Percentiles rank a stretch among this genome's conserved stretches.
Conservation (phyloP, 2,329 filamentous ascomycete species). For the Fusarium luffae region DNA sequence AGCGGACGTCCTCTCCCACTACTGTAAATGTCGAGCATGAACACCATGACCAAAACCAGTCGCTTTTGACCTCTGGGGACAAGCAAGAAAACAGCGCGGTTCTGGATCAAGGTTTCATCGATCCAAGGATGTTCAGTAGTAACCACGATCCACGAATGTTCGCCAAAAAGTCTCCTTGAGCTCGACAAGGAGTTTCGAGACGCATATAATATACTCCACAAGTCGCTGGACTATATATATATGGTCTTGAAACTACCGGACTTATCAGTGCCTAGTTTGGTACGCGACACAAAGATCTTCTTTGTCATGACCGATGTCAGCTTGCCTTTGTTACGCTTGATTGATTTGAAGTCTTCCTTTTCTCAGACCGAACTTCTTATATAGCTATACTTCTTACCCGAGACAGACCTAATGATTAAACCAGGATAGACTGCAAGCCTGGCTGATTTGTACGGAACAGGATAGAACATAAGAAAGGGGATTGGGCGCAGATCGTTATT, state of each 20-base stretch:
- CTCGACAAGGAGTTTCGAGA: not conserved
- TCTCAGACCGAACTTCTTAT: too few species aligned
- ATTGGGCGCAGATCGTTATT: constrained; percentile 10
- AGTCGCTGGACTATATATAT: too few species aligned
- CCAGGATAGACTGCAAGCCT: not conserved
- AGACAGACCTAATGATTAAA: not conserved
- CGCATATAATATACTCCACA: too few species aligned
- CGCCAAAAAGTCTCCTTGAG: not conserved
- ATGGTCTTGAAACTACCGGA: too few species aligned
- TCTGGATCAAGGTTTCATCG: not conserved
- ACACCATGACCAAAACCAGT: too few species aligned
- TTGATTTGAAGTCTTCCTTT: not conserved
- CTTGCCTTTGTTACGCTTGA: not conserved
- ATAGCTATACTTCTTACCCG: not conserved
- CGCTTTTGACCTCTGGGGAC: not conserved
- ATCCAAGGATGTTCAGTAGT: not conserved
- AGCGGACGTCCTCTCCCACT: not conserved
- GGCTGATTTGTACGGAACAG: not conserved
- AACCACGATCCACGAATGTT: not conserved
- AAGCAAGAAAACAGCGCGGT: not conserved
- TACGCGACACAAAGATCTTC: too few species aligned
- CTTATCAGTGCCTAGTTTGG: too few species aligned
- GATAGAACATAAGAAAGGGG: not conserved
- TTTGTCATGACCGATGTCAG: not conserved
- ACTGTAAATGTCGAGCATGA: not conserved